Conservation (phyloP, 305 asterid genomes). For the Fraxinus platypoda region DNA sequence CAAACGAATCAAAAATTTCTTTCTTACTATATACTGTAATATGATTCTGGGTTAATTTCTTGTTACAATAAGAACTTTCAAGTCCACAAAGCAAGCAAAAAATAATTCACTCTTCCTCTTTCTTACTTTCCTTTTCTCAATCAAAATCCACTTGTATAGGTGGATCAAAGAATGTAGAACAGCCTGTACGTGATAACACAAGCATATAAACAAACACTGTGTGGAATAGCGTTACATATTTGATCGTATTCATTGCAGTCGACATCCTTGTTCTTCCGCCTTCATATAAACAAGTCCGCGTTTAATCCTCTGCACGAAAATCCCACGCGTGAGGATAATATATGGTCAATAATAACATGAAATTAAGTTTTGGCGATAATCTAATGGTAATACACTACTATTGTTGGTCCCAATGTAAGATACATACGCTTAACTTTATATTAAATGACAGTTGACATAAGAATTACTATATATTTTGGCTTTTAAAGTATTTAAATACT, state of each 20-base stretch:
- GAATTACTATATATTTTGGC: not conserved
- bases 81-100: slow-evolving; percentile 9
- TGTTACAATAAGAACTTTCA: slow-evolving; percentile 15
- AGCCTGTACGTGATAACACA: slow-evolving; percentile 26
- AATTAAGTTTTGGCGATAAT: not conserved
- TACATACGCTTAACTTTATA: not conserved
- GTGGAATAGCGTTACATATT: slow-evolving; percentile 19
- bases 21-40: slow-evolving; percentile 15
- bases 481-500: not conserved
- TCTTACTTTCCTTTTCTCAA: not conserved
- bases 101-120: not conserved
- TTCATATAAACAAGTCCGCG: slow-evolving; percentile 74
- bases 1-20: not conserved
- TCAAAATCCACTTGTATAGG: slow-evolving; percentile 28
- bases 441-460: not conserved
- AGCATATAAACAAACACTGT: slow-evolving; percentile 21
- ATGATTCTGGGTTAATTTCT: not conserved
- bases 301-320: slow-evolving; percentile 66
- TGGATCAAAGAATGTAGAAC: slow-evolving; percentile 38
- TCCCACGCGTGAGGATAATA: not conserved
- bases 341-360: not conserved
- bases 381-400: not conserved
- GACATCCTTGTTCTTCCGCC: slow-evolving; percentile 79
- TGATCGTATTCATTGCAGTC: slow-evolving; percentile 44
- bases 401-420: not conserved